phyloP scores from a whole-genome alignment of 768 basidiomycete species.

The Suillus occidentalis region DNA sequence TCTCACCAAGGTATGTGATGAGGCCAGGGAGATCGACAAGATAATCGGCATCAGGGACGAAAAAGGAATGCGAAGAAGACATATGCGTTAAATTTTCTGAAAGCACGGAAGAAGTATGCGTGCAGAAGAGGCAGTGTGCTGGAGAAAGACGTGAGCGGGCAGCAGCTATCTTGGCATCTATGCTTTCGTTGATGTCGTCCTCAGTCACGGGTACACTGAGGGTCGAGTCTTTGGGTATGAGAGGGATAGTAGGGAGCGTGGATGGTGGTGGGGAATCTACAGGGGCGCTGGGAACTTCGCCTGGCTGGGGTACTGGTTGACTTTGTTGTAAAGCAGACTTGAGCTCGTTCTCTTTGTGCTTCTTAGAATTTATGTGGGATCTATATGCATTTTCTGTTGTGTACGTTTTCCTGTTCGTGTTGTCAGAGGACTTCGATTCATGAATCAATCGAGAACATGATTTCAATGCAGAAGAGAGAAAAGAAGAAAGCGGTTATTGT shows the following conservation, averaged over 20 bases:
- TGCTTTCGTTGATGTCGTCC: slow-evolving; percentile 50
- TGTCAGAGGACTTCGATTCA: not conserved
- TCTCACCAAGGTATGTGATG: slow-evolving; percentile 84
- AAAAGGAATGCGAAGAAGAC: slow-evolving; percentile 87
- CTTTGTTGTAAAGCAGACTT: slow-evolving; percentile 38
- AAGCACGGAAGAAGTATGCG: slow-evolving; percentile 47
- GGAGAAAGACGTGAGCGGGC: slow-evolving; percentile 63
- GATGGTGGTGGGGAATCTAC: slow-evolving; percentile 6
- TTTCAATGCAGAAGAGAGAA: not conserved
- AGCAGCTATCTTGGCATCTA: slow-evolving; percentile 75
- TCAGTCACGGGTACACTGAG: slow-evolving; percentile 39
- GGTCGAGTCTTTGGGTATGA: slow-evolving; percentile 13
- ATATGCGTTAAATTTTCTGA: slow-evolving; percentile 82
- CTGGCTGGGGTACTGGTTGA: not conserved
- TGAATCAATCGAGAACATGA: slow-evolving; percentile 1
- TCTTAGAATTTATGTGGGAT: slow-evolving; percentile 86
- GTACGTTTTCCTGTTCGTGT: slow-evolving; percentile 71
- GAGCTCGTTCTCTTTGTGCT: slow-evolving; percentile 78
- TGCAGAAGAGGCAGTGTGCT: slow-evolving; percentile 86
- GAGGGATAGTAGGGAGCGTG: slow-evolving; percentile 8
- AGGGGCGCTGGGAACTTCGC: slow-evolving; percentile 20
- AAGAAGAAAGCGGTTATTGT: not conserved
- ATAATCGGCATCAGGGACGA: slow-evolving; percentile 92
- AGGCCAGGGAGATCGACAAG: slow-evolving; percentile 83
- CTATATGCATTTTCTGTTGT: slow-evolving; percentile 86